Percentiles rank a stretch among this genome's conserved stretches.
phyloP scores from a whole-genome alignment of 768 basidiomycete species.

The Pisolithus albus region DNA sequence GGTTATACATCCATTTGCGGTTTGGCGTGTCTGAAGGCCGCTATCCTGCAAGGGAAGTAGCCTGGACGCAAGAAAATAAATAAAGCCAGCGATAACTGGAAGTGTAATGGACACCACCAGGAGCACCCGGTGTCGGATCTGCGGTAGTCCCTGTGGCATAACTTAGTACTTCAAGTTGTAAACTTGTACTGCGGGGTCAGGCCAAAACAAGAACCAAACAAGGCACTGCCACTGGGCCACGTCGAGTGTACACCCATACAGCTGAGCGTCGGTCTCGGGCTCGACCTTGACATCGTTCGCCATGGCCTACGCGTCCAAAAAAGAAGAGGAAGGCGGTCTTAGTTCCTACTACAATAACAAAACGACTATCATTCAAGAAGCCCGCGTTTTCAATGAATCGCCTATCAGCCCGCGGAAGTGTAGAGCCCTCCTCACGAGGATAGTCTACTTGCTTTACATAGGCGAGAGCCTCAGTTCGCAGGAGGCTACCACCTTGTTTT shows the following conservation, averaged over 20 bases:
- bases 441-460: slow-evolving; percentile 93
- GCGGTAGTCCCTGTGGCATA: too few relatives aligned
- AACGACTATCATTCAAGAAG: slow-evolving; percentile 96
- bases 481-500: slow-evolving; percentile 97
- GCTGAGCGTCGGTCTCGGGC: slow-evolving; percentile 8
- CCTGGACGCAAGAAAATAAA: neutral
- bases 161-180: neutral
- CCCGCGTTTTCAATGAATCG: slow-evolving; percentile 98
- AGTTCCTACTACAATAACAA: slow-evolving; percentile 96
- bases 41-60: too few relatives aligned
- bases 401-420: slow-evolving; percentile 98
- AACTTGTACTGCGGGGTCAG: neutral
- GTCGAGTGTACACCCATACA: slow-evolving; percentile 7
- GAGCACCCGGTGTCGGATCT: neutral
- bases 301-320: slow-evolving; percentile 84
- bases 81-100: too few relatives aligned
- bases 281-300: slow-evolving; percentile 34
- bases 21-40: too few relatives aligned
- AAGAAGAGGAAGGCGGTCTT: slow-evolving; percentile 92
- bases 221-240: slow-evolving; percentile 13
- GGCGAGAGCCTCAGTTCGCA: slow-evolving; percentile 93
- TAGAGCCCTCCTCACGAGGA: slow-evolving; percentile 90
- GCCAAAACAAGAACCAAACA: slow-evolving; percentile 18
- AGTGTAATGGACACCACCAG: neutral
- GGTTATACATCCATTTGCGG: too few relatives aligned